phyloP scores from a whole-genome alignment of 805 yeast species.

The Candida krabiensis region DNA sequence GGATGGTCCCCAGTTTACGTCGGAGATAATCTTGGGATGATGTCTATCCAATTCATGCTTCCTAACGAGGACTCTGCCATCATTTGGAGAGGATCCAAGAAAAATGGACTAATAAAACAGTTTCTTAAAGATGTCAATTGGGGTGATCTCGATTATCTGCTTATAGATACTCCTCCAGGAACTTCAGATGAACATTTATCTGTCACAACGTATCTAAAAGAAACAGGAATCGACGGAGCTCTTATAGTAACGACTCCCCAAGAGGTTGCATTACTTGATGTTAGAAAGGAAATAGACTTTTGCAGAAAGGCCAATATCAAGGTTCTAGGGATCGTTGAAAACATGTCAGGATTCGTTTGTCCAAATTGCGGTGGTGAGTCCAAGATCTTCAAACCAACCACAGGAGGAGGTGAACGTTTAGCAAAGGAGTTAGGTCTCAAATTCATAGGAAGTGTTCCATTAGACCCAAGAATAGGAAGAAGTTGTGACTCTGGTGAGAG shows the following conservation, averaged over 20 bases:
- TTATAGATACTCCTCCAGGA: constrained; percentile 98
- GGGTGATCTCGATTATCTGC: constrained; percentile 84
- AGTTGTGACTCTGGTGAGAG: constrained; percentile 86
- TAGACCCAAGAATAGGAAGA: constrained; percentile 92
- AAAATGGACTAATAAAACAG: constrained; percentile 89
- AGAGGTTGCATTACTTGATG: constrained; percentile 93
- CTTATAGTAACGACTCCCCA: constrained; percentile 95
- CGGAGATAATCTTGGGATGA: constrained; percentile 90
- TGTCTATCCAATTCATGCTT: constrained; percentile 93
- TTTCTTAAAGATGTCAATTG: constrained; percentile 93
- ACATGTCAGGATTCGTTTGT: constrained; percentile 98
- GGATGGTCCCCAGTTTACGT: constrained; percentile 98
- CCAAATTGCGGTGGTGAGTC: constrained; percentile 92
- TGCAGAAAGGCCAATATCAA: constrained; percentile 88
- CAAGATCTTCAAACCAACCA: constrained; percentile 87
- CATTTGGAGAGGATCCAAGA: constrained; percentile 97
- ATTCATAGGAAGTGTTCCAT: constrained; percentile 88
- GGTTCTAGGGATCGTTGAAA: constrained; percentile 89
- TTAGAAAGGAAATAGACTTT: constrained; percentile 92
- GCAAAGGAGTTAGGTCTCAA: constrained; percentile 78
- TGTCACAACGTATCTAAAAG: constrained; percentile 83
- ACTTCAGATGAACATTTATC: constrained; percentile 96
- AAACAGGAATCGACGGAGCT: constrained; percentile 93
- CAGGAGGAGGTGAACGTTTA: constrained; percentile 90
- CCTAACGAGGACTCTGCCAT: constrained; percentile 93